A percentile compares a stretch with the other conserved stretches of the same genome.
Evolutionary conservation across 768 basidiomycete genomes (phyloP).

Genomic region (Omphalotus guepiniiformis): DNA sequence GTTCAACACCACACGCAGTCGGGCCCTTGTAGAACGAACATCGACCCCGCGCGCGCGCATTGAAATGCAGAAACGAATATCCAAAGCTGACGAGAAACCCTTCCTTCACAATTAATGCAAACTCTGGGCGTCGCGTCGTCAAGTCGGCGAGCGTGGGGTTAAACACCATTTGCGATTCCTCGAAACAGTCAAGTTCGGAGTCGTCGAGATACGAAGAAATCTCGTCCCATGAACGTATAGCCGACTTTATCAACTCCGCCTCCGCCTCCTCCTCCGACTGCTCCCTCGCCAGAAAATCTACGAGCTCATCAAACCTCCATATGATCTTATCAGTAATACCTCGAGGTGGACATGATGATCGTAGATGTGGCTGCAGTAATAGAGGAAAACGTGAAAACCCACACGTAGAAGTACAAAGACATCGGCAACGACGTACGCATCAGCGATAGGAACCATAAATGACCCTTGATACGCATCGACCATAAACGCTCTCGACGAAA

Average conservation of each 20-base stretch:
- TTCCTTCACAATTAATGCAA: conserved; percentile 51
- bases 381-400: not conserved
- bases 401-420: conserved; percentile 25
- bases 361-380: conserved; percentile 67
- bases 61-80: too few relatives aligned
- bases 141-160: too few relatives aligned
- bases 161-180: too few relatives aligned
- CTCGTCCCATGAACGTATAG: too few relatives aligned
- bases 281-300: conserved; percentile 59
- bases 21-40: conserved; percentile 54
- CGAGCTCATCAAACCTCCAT: conserved; percentile 71
- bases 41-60: conserved; percentile 48
- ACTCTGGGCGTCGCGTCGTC: too few relatives aligned
- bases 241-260: conserved; percentile 56
- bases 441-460: conserved; percentile 81
- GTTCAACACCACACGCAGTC: conserved; percentile 78
- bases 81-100: too few relatives aligned
- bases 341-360: conserved; percentile 73
- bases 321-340: conserved; percentile 60
- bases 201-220: not conserved
- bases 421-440: conserved; percentile 51
- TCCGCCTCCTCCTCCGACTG: too few relatives aligned
- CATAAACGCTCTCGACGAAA: conserved; percentile 79
- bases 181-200: not conserved
- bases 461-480: conserved; percentile 78